Percentiles rank a stretch among this genome's conserved stretches.
Conservation (phyloP, 495 filamentous ascomycete genomes). For the Glarea lozoyensis region DNA sequence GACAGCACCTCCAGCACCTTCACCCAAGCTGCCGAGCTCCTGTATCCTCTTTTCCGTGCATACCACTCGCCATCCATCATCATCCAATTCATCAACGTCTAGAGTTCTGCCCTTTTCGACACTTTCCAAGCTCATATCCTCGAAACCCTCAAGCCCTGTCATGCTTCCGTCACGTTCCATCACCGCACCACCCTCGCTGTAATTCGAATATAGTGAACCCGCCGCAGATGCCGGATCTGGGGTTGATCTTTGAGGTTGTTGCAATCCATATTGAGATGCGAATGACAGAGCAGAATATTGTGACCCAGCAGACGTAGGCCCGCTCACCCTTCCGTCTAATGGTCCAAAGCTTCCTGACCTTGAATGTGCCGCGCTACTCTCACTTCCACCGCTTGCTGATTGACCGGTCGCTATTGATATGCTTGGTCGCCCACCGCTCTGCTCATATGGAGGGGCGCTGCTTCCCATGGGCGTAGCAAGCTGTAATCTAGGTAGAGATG, state of each 20-base stretch:
- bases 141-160: conserved; percentile 49
- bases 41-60: conserved; percentile 79
- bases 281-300: conserved; percentile 70
- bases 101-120: conserved; percentile 70
- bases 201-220: conserved; percentile 72
- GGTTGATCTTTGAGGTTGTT: conserved; percentile 45
- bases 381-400: conserved; percentile 63
- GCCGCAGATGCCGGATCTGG: conserved; percentile 86
- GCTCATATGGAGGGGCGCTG: conserved; percentile 54
- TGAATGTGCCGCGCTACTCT: conserved; percentile 56
- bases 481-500: conserved; percentile 60
- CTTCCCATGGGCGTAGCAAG: conserved; percentile 81
- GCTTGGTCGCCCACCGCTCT: conserved; percentile 41
- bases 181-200: conserved; percentile 52
- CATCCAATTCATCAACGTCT: conserved; percentile 90
- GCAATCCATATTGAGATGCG: conserved; percentile 52
- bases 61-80: conserved; percentile 89
- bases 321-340: conserved; percentile 63
- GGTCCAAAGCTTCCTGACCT: conserved; percentile 66
- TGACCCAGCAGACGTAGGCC: conserved; percentile 73
- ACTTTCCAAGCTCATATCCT: conserved; percentile 59
- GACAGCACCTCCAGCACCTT: conserved; percentile 93
- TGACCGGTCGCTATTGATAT: conserved; percentile 21
- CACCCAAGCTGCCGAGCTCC: conserved; percentile 83
- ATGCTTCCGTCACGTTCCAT: conserved; percentile 72